Conservation (phyloP, 768 basidiomycete species). For the Suillus spraguei region DNA sequence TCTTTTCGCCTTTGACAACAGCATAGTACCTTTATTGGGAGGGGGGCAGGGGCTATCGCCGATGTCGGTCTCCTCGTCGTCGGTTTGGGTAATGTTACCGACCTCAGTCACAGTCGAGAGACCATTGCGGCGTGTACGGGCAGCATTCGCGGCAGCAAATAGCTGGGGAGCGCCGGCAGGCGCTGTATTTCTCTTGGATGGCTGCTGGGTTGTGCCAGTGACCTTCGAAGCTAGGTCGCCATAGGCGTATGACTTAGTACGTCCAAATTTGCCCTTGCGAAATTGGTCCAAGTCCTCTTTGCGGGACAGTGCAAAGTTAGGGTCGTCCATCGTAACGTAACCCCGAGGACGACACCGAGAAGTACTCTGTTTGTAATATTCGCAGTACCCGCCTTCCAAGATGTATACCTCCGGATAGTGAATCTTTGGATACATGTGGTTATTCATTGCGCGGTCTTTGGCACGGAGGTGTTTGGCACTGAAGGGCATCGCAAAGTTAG, state of each 20-base stretch:
- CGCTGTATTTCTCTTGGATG: slow-evolving; percentile 67
- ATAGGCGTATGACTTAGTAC: slow-evolving; percentile 91
- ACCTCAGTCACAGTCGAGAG: slow-evolving; percentile 72
- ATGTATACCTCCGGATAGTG: slow-evolving; percentile 98
- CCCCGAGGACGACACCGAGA: slow-evolving; percentile 76
- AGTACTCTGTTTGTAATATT: slow-evolving; percentile 74
- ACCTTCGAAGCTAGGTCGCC: slow-evolving; percentile 66
- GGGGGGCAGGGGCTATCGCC: slow-evolving; percentile 91
- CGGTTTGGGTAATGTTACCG: slow-evolving; percentile 59
- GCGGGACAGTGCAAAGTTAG: slow-evolving; percentile 75
- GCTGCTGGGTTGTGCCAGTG: slow-evolving; percentile 38
- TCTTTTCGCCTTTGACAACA: slow-evolving; percentile 61
- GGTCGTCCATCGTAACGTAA: slow-evolving; percentile 97
- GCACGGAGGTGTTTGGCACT: slow-evolving; percentile 95
- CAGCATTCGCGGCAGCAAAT: slow-evolving; percentile 72
- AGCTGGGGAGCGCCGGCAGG: slow-evolving; percentile 55
- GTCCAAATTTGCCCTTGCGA: slow-evolving; percentile 83
- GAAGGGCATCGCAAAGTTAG: slow-evolving; percentile 13
- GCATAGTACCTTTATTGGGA: slow-evolving; percentile 51
- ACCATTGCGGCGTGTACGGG: slow-evolving; percentile 62
- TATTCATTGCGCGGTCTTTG: slow-evolving; percentile 87
- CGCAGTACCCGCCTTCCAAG: slow-evolving; percentile 93
- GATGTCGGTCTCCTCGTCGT: slow-evolving; percentile 77
- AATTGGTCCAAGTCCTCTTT: slow-evolving; percentile 90
- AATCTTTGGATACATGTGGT: slow-evolving; percentile 86